Evolutionary conservation across 305 asterid species (phyloP).

Genomic region (Caryopteris hybrid): DNA sequence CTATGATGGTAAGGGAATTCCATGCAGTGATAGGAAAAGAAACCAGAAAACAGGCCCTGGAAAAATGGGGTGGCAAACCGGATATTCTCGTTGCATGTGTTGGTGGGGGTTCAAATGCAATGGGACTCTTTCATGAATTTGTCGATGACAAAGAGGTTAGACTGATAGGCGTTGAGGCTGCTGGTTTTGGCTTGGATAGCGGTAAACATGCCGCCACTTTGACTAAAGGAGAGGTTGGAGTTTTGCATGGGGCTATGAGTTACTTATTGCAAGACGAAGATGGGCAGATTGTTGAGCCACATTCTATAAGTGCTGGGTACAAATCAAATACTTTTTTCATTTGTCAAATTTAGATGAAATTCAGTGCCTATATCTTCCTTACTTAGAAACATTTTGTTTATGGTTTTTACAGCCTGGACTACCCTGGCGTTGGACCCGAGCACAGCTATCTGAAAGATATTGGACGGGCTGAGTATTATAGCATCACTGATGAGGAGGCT

Average conservation of each 20-base stretch:
- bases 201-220: slow-evolving; percentile 96
- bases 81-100: slow-evolving; percentile 90
- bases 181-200: slow-evolving; percentile 91
- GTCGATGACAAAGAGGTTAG: slow-evolving; percentile 80
- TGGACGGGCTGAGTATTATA: slow-evolving; percentile 77
- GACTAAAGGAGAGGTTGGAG: slow-evolving; percentile 90
- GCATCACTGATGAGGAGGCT: slow-evolving; percentile 83
- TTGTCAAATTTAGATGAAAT: not conserved
- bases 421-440: slow-evolving; percentile 95
- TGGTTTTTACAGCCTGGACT: slow-evolving; percentile 46
- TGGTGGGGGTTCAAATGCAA: slow-evolving; percentile 98
- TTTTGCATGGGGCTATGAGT: slow-evolving; percentile 95
- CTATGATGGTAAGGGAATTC: slow-evolving; percentile 96
- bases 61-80: slow-evolving; percentile 89
- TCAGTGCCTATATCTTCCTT: not conserved
- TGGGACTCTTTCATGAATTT: slow-evolving; percentile 95
- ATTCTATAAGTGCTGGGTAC: slow-evolving; percentile 89
- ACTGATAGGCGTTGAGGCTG: slow-evolving; percentile 95
- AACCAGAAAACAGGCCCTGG: slow-evolving; percentile 91
- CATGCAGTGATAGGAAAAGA: slow-evolving; percentile 96
- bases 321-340: not conserved
- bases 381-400: not conserved
- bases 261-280: slow-evolving; percentile 92
- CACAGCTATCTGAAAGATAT: slow-evolving; percentile 86
- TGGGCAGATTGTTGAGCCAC: slow-evolving; percentile 94